A percentile compares a stretch with the other conserved stretches of the same genome.
Evolutionary conservation across 768 basidiomycete genomes (phyloP).

Genomic region (Polyporus arcularius): DNA sequence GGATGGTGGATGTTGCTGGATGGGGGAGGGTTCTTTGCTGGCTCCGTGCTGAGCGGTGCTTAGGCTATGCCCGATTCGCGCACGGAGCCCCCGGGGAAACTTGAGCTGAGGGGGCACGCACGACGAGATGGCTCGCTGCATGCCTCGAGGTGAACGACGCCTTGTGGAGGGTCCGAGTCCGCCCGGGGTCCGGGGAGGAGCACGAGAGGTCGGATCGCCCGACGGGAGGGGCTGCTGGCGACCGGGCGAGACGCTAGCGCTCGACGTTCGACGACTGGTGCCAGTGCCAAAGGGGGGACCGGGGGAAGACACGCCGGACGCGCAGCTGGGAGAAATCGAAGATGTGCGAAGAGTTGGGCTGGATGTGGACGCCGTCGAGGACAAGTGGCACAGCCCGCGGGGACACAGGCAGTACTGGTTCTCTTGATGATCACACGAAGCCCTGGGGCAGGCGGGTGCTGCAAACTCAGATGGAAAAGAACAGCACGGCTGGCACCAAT

Average conservation of each 20-base stretch:
- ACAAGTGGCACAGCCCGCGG: conserved; percentile 10
- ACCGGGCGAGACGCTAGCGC: not conserved
- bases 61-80: conserved; percentile 13
- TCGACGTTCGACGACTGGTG: not conserved
- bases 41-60: conserved; percentile 13
- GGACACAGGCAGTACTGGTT: not conserved
- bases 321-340: not conserved
- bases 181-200: not conserved
- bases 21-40: not conserved
- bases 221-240: not conserved
- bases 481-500: not conserved
- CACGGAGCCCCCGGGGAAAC: conserved; percentile 1
- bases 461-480: not conserved
- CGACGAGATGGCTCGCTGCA: not conserved
- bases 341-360: not conserved
- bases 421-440: conserved; percentile 11
- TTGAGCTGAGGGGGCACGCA: not conserved
- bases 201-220: not conserved
- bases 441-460: no score
- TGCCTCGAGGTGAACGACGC: not conserved
- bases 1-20: no score
- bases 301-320: not conserved
- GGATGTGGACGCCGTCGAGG: conserved; percentile 1
- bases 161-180: not conserved
- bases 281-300: not conserved